Evolutionary conservation across 441 rosid species (phyloP).

Genomic region (Theobroma grandiflorum): DNA sequence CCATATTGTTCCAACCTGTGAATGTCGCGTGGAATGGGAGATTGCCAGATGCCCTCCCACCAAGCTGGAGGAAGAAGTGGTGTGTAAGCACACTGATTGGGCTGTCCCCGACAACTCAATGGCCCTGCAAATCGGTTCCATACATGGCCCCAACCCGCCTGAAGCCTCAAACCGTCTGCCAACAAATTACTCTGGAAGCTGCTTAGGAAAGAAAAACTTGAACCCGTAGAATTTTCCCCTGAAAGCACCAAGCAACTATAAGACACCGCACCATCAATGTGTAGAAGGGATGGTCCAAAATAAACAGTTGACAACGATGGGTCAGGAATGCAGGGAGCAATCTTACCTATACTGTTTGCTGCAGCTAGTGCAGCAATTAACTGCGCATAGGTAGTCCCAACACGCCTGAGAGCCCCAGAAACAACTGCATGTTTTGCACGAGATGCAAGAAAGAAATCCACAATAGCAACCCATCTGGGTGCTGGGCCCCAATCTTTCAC

Average conservation of each 20-base stretch:
- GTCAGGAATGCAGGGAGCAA: not conserved
- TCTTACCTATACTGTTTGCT: constrained; percentile 76
- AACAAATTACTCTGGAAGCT: constrained; percentile 84
- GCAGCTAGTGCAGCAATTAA: constrained; percentile 89
- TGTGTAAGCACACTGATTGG: constrained; percentile 83
- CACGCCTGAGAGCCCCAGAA: constrained; percentile 90
- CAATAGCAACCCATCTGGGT: constrained; percentile 99
- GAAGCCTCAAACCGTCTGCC: constrained; percentile 72
- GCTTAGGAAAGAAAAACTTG: constrained; percentile 75
- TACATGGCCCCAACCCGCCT: constrained; percentile 95
- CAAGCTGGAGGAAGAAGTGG: constrained; percentile 95
- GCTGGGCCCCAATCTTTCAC: constrained; percentile 98
- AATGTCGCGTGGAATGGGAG: constrained; percentile 78
- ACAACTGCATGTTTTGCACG: constrained; percentile 79
- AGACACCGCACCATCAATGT: not conserved
- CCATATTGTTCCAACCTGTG: constrained; percentile 68
- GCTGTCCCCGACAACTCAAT: constrained; percentile 74
- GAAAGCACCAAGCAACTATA: constrained; percentile 27
- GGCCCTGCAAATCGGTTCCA: constrained; percentile 98
- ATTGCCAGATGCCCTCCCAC: constrained; percentile 99
- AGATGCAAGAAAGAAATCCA: constrained; percentile 95
- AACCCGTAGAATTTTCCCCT: constrained; percentile 66
- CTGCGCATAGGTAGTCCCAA: constrained; percentile 94
- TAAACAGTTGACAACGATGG: constrained; percentile 17
- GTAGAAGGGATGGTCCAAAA: constrained; percentile 4